Evolutionary conservation across 306 rosid species (phyloP).

Genomic region (Citrullus amarus): DNA sequence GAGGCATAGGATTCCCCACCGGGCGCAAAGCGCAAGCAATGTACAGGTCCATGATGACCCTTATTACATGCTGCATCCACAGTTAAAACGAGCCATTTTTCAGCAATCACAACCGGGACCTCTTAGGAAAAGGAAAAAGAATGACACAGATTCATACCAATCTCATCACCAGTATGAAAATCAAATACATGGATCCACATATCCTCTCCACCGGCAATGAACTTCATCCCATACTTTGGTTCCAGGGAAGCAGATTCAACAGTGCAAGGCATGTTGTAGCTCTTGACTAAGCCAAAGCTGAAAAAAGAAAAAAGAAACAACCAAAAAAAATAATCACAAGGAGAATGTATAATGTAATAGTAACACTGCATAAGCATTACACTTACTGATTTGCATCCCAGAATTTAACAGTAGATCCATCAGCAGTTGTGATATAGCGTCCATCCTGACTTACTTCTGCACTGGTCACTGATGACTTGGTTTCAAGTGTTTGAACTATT

Average conservation of each 20-base stretch:
- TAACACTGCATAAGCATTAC: not conserved
- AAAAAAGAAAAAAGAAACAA: not conserved
- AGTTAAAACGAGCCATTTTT: not conserved
- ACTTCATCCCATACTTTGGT: conserved; percentile 84
- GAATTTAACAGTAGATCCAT: conserved; percentile 87
- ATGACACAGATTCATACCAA: conserved; percentile 28
- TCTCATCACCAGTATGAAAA: conserved; percentile 88
- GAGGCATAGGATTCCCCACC: conserved; percentile 99
- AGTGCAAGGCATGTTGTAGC: conserved; percentile 88
- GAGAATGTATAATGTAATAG: not conserved
- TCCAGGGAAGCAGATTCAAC: conserved; percentile 94
- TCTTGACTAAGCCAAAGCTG: conserved; percentile 89
- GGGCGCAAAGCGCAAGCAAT: conserved; percentile 90
- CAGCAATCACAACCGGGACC: not conserved
- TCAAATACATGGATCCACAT: conserved; percentile 96
- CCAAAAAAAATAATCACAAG: not conserved
- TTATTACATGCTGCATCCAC: conserved; percentile 81
- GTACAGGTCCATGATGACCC: conserved; percentile 99
- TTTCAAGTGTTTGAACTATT: conserved; percentile 84
- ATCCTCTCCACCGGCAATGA: conserved; percentile 96
- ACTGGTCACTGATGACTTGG: conserved; percentile 84
- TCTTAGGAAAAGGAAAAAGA: not conserved
- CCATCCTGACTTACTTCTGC: conserved; percentile 99
- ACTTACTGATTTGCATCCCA: conserved; percentile 99
- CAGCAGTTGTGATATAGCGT: conserved; percentile 91